phyloP scores from a whole-genome alignment of 352 stramenopile genomes.

The Phytophthora meadii region DNA sequence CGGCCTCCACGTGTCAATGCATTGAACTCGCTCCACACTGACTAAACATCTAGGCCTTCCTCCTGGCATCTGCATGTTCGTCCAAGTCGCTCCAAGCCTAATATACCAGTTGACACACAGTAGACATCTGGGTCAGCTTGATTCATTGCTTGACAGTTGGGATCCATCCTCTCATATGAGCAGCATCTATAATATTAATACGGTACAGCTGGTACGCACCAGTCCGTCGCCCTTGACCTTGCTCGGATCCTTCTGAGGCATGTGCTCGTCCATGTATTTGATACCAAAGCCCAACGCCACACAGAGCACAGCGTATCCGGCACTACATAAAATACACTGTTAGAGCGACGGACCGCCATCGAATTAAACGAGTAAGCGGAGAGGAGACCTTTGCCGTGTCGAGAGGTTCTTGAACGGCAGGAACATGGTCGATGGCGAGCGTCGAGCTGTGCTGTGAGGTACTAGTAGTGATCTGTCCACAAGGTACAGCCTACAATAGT shows the following conservation, averaged over 20 bases:
- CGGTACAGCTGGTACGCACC: constrained; percentile 35
- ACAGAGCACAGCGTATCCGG: constrained; percentile 68
- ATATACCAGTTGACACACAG: neutral
- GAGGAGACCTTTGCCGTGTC: constrained; percentile 57
- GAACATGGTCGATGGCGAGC: constrained; percentile 39
- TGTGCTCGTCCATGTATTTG: constrained; percentile 76
- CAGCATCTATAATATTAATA: no score
- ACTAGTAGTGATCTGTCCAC: constrained; percentile 1
- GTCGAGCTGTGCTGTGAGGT: neutral
- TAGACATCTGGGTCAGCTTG: constrained; percentile 13
- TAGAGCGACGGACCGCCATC: neutral
- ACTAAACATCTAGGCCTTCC: neutral
- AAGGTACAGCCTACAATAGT: neutral
- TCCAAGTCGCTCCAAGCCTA: constrained; percentile 80
- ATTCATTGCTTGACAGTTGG: constrained; percentile 10
- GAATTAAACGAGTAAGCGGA: constrained; percentile 3
- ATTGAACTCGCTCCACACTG: neutral
- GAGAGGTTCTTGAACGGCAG: constrained; percentile 73
- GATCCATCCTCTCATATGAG: neutral
- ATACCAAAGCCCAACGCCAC: constrained; percentile 65
- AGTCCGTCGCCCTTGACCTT: constrained; percentile 47
- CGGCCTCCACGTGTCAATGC: constrained; percentile 3
- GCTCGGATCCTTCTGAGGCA: constrained; percentile 46
- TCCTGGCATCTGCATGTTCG: constrained; percentile 28
- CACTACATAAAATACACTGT: constrained; percentile 33